Conservation (phyloP, 2,329 filamentous ascomycete species). For the Exophiala bonariae region DNA sequence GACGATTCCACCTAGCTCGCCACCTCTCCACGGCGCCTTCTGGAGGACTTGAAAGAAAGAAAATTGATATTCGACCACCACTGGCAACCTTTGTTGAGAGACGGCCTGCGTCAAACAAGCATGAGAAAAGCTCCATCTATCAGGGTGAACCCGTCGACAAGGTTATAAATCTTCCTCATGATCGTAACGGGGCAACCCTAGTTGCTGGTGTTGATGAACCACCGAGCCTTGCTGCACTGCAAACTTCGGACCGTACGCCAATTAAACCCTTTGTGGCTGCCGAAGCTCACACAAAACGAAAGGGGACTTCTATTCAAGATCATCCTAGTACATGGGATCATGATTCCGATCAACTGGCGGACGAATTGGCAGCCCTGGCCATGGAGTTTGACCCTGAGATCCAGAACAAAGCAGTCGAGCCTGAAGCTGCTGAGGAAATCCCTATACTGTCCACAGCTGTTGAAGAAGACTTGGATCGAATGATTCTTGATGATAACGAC, state of each 20-base stretch:
- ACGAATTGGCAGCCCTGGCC: slow-evolving; percentile 43
- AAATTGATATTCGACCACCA: slow-evolving; percentile 21
- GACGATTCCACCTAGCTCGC: slow-evolving; percentile 26
- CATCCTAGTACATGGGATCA: slow-evolving; percentile 42
- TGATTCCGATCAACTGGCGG: slow-evolving; percentile 42
- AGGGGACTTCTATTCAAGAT: slow-evolving; percentile 37
- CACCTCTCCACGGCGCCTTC: slow-evolving; percentile 19
- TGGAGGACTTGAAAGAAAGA: slow-evolving; percentile 20
- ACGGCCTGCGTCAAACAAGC: slow-evolving; percentile 7
- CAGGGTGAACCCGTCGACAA: slow-evolving; percentile 16
- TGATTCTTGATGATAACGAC: slow-evolving; percentile 49
- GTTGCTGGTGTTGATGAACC: background rate
- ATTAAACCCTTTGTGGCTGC: slow-evolving; percentile 30
- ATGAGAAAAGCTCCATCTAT: slow-evolving; percentile 13
- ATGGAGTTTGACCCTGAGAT: slow-evolving; percentile 39
- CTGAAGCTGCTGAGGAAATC: slow-evolving; percentile 4
- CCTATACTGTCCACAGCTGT: background rate
- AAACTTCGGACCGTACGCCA: slow-evolving; percentile 36
- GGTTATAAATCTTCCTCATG: slow-evolving; percentile 8
- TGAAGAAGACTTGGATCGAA: slow-evolving; percentile 32
- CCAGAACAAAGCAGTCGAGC: background rate
- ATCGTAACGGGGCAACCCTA: background rate
- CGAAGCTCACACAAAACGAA: slow-evolving; percentile 14
- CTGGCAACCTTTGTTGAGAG: slow-evolving; percentile 28
- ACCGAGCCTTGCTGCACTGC: slow-evolving; percentile 7